Evolutionary conservation across 2,329 filamentous ascomycete genomes (phyloP), one percentile per base, ranked within the genome.

Genomic region (Coniosporium tulheliwenetii): DNA sequence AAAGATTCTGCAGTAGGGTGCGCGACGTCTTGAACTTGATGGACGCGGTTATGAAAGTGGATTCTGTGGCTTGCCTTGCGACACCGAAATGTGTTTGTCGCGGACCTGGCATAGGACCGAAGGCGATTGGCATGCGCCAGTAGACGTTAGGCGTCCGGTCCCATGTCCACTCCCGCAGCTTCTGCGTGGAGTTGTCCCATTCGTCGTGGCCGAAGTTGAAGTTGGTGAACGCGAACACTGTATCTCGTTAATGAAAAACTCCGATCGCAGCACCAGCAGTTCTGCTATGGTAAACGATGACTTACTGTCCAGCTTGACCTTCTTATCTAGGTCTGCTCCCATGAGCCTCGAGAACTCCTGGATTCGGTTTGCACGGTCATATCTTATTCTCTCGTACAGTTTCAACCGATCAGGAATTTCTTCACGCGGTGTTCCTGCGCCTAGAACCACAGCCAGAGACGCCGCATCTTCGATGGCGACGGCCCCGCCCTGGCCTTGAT

Each of bases 381-480:
- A 67, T 5, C 79, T 63, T 39, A 72, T 69, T 31, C 69, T 59
- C 43, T 80, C 61, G 48, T 80, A 81, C 0, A 82, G 58, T 40
- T 63, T 61, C 7, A 83, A 57, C 0, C 77, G 65, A 7, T 71
- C 67, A 0, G 68, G 57, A 0, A 82, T 58, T 0, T 75, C 69
- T 0, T 60, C 53, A 0, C 52, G 45, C 0, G 50, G 42, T 0
- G 69, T 69, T 0, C 66, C 68, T 0, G 48, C 45, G 0, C 69
- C 66, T 0, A 83, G 59, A 5, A 83, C 61, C 1, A 70, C 67
- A 1, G 65, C 67, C 0, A 84, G 52, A 0, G 75, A 67, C 0
- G 70, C 71, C 0, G 70, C 77, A 45, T 84, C 79, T 51, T 84
- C 79, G 36, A 83, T 80, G 0, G 79, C 79, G 42, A 73, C 63